Base-by-base conservation (phyloP, 208 protist species). In the Acanthamoeba sp. region DNA sequence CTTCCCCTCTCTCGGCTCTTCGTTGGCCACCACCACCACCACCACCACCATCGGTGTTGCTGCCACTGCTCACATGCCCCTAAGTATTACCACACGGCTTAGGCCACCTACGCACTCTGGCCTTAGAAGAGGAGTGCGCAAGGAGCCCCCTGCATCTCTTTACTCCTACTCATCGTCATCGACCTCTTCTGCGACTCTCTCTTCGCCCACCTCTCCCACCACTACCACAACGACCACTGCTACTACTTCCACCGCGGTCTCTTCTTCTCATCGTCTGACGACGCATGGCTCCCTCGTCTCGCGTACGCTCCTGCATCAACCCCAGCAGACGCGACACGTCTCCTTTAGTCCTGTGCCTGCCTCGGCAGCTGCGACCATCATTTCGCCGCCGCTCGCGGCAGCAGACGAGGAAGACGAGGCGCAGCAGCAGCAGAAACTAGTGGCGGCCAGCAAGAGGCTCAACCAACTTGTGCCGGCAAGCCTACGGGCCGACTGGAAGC, bases 281-380 rank as follows among this genome's bases (percentile, higher is more conserved):
- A 71, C 62, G 22, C 62, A 34, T 36, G 16, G 36, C 16, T 45
- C 66, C 32, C 34, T 78, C 27, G 36, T 78, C 66, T 32, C 66
- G 14, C 66, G 66, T 6, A 42, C 36, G 6, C 66, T 29, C 2
- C 66, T 45, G 14, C 66, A 34, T 9, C 66, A 34, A 36, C 66
- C 66, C 36, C 29, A 78, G 29, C 66, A 78, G 32, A 36, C 66
- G 1, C 66, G 66, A 32, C 66, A 78, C 66, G 66, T 78, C 66
- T 78, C 66, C 18, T 78, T 32, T 27, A 78, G 66, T 32, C 66
- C 66, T 27, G 66, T 78, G 66, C 66, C 66, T 4, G 36, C 66
- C 66, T 9, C 66, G 18, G 16, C 29, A 0, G 10, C 66, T 1
- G 9, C 66, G 4, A 22, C n/a, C 32, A 32, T 78, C 34, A 42